Evolutionary conservation across 768 basidiomycete genomes (phyloP), one percentile per base, ranked within the genome.

Genomic region (Lactarius akahatsu): DNA sequence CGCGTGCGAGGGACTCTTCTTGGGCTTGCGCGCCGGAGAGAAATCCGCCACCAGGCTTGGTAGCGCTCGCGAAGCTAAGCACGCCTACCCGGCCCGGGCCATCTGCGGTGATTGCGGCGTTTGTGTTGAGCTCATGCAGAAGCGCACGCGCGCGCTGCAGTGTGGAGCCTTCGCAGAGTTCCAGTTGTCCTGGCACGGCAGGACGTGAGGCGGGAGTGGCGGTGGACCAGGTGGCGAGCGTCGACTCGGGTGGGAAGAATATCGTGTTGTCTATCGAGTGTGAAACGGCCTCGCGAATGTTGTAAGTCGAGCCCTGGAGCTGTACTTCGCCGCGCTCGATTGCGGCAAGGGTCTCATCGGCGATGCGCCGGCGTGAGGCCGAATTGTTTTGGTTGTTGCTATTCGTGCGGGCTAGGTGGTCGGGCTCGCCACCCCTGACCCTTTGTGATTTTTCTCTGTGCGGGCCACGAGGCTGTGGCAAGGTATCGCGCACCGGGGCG

Each of bases 1-100:
- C 84, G 50, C 91, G 85, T 13, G 91, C 90, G 71, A 93, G 83
- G 43, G 86, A 87, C 74, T 93, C 91, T 74, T 93, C 91, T 71
- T 93, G 91, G 1, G 91, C 91, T 65, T 86, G 84, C 0, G 89
- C 85, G 18, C 91, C 91, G 63, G 75, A 80, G 65, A 83, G 80
- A 75, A 93, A 92, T 7, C 91, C 91, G 4, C 91, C 90, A 1
- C 91, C 90, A 1, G 89, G 87, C 43, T 85, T 84, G 59, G 83
- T 88, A 4, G 91, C 90, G 0, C 87, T 89, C 2, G 90, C 90
- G 71, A 92, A 92, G 73, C 87, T 92, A 34, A 92, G 83, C 18
- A 92, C 76, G 23, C 89, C 89, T 13, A 90, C 75, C 55, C 60
- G 60, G 16, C 16, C 36, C 62, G 80, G 62, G 72, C 71, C 36